Evolutionary conservation across 805 yeast genomes (phyloP).

Genomic region (Saccharomycopsis olivae): DNA sequence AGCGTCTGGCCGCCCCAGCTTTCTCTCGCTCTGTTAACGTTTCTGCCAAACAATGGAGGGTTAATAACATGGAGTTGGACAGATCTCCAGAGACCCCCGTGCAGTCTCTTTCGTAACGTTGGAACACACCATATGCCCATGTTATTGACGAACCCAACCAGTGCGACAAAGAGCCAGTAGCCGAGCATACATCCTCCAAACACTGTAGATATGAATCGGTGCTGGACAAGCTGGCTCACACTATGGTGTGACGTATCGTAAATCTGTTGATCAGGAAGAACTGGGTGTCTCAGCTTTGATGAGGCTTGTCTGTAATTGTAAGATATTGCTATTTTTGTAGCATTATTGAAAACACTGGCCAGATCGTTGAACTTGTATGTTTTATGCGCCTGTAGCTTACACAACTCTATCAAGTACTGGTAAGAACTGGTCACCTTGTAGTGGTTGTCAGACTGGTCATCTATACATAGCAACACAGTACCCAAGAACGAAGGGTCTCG

Average conservation of each 20-base stretch:
- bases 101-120: slow-evolving; percentile 20
- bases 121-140: slow-evolving; percentile 29
- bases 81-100: slow-evolving; percentile 23
- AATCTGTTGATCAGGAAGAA: slow-evolving; percentile 20
- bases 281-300: too few species aligned
- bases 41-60: slow-evolving; percentile 23
- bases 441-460: slow-evolving; percentile 22
- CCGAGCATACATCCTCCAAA: slow-evolving; percentile 23
- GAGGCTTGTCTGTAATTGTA: too few species aligned
- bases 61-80: slow-evolving; percentile 25
- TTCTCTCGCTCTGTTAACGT: slow-evolving; percentile 4
- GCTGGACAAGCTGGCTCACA: slow-evolving; percentile 22
- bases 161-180: slow-evolving; percentile 26
- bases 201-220: slow-evolving; percentile 24
- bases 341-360: slow-evolving; percentile 23
- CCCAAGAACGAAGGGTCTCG: slow-evolving; percentile 26
- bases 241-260: slow-evolving; percentile 23
- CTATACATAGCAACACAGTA: slow-evolving; percentile 28
- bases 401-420: slow-evolving; percentile 26
- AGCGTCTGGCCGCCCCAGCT: slow-evolving; percentile 5
- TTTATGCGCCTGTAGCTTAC: slow-evolving; percentile 25
- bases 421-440: slow-evolving; percentile 24
- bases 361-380: slow-evolving; percentile 23
- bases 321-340: slow-evolving; percentile 21
- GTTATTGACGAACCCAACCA: slow-evolving; percentile 23